Base-by-base conservation (phyloP, 768 basidiomycete species). In the Auriscalpium orientale region DNA sequence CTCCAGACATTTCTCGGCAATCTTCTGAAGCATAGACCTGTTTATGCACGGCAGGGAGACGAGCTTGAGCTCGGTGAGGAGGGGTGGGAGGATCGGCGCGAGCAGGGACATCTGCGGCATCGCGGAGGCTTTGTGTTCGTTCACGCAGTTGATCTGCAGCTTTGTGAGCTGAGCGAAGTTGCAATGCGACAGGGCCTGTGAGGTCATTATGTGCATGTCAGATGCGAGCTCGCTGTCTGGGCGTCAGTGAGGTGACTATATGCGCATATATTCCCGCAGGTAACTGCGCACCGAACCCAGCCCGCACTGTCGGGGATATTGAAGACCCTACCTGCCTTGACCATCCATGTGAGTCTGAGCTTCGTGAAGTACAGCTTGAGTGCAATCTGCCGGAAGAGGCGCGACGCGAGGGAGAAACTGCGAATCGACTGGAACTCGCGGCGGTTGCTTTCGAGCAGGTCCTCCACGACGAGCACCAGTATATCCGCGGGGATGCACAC, bases 1-100 rank as follows among this genome's bases (percentile, higher is more conserved):
- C 28, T 59, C 64, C 37, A 79, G 76, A 51, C 85, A 81, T 2
- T 66, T 66, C 15, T 58, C 61, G 1, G 81, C 73, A 37, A 88
- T 70, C n/a, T 72, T 57, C 7, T 61, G 58, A 28, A 89, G 72
- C 46, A 87, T 64, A 12, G 68, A 61, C 18, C 67, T 56, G 58
- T 84, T 83, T 40, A 89, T 79, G 28, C 76, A 76, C 58, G 85
- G 81, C n/a, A 89, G 67, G 21, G 68, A 71, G 2, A 76, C 77
- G 37, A 89, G 69, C 8, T 69, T 74, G 9, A 89, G 69, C 6
- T 71, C 72, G 16, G 72, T 77, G 46, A 89, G 63, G 46, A 69
- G 71, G 1, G 60, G 56, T 43, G 71, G 66, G 16, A 73, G 53
- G 49, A 70, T 22, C 56, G 54, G 45, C 52, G 56, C 37, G 53